These are phyloP conservation scores for Oryza glaberrima DNA, from an alignment of 176 grass and related monocot species.

Conservation along the genomic window DNA sequence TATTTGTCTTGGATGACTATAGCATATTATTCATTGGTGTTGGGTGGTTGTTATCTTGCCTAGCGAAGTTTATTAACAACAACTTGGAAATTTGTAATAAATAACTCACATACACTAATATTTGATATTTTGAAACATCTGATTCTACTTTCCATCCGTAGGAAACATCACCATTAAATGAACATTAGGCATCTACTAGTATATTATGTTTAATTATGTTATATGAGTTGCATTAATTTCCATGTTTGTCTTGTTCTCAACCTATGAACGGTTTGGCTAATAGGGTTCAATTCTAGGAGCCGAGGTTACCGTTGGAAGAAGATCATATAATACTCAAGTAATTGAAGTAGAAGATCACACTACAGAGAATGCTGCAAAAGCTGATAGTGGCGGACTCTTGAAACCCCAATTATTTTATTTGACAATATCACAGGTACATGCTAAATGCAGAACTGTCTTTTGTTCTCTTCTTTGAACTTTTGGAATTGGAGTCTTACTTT, in stretches of 20 bases:
- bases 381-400: slow-evolving; percentile 56
- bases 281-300: slow-evolving; percentile 99
- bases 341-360: slow-evolving; percentile 67
- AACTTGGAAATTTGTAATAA: not conserved
- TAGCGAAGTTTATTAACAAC: not conserved
- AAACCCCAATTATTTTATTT: slow-evolving; percentile 79
- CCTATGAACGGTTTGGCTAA: slow-evolving; percentile 93
- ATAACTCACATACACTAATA: not conserved
- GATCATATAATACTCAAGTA: slow-evolving; percentile 69
- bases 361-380: slow-evolving; percentile 39
- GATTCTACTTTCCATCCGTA: not conserved
- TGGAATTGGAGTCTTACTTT: slow-evolving; percentile 20
- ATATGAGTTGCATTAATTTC: slow-evolving; percentile 14
- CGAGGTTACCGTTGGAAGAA: slow-evolving; percentile 75
- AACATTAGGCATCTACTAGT: not conserved
- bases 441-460: not conserved
- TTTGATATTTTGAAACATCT: not conserved
- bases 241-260: slow-evolving; percentile 56
- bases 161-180: not conserved
- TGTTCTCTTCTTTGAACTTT: slow-evolving; percentile 9
- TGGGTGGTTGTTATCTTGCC: not conserved
- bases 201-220: slow-evolving; percentile 11
- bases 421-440: slow-evolving; percentile 74
- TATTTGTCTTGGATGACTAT: not conserved
- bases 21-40: not conserved